Evolutionary conservation across 805 yeast species (phyloP), one percentile per base, ranked within the genome.

Genomic region (Saturnispora mendoncae): DNA sequence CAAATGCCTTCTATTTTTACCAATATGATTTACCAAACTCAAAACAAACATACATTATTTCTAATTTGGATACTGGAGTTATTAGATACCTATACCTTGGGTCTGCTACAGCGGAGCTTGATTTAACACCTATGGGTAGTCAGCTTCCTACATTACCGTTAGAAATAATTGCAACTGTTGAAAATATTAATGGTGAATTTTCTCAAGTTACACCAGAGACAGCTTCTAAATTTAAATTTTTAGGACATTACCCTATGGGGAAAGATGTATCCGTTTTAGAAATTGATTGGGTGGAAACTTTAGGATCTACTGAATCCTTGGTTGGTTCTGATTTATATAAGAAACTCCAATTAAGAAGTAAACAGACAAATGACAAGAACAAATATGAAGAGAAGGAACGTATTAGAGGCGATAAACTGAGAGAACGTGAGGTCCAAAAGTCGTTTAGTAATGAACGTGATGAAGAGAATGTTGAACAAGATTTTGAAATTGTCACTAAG

Each of bases 261-360:
- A 81, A 95, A 0, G 83, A 81, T 39, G 59, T 90, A 33, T 94
- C 87, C 9, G 78, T 84, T 47, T 56, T 92, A 41, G 97, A 92
- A 52, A 72, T 95, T 39, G 80, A 85, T 55, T 90, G 97, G 97
- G 39, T 51, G 14, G 58, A 44, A 33, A 37, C 43, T 7, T 5
- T 21, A 13, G 20, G 20, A 6, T 2, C 9, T n/a, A 12, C 41
- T 55, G 26, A 52, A 72, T 6, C 70, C 74, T 3, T 58, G 62
- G 62, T 72, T 2, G 65, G 62, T 44, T 61, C 62, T 2, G 53
- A 57, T 21, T 82, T 77, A 56, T 66, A 70, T 36, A 67, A 65
- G 25, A 86, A 79, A 45, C 59, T 85, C 25, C 60, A 58, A 18
- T 77, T 73, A 30, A 65, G 95, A 46, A 67, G 79, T 13, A 69